These are phyloP conservation scores for Globisporangium paddicum DNA, from an alignment of 352 stramenopile genomes.

Conservation along the genomic window DNA sequence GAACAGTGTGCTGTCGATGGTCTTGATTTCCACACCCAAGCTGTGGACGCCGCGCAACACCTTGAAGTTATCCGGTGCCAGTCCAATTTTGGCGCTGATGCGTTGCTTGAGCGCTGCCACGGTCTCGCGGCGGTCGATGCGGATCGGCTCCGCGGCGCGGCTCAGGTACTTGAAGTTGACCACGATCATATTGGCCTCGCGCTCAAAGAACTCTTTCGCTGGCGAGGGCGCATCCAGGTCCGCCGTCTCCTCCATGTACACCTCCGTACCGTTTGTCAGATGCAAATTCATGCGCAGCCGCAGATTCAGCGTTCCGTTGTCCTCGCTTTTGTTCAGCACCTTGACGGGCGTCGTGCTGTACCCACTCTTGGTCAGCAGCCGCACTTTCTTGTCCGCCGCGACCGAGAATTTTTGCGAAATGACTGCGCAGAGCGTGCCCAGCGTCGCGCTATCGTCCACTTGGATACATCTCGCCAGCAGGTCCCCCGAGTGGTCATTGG, in stretches of 20 bases:
- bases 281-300: slow-evolving; percentile 60
- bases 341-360: slow-evolving; percentile 65
- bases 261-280: slow-evolving; percentile 58
- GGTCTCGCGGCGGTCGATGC: slow-evolving; percentile 71
- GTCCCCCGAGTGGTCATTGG: slow-evolving; percentile 4
- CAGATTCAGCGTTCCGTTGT: slow-evolving; percentile 31
- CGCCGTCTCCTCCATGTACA: slow-evolving; percentile 69
- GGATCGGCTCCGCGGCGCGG: slow-evolving; percentile 37
- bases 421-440: slow-evolving; percentile 41
- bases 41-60: slow-evolving; percentile 66
- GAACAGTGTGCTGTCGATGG: slow-evolving; percentile 65
- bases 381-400: slow-evolving; percentile 29
- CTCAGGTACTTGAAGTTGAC: slow-evolving; percentile 69
- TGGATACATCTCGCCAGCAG: slow-evolving; percentile 59
- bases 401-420: slow-evolving; percentile 56
- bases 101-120: slow-evolving; percentile 51
- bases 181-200: slow-evolving; percentile 73
- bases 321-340: slow-evolving; percentile 53
- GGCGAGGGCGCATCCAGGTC: slow-evolving; percentile 40
- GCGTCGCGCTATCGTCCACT: slow-evolving; percentile 50
- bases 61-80: slow-evolving; percentile 63
- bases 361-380: slow-evolving; percentile 64
- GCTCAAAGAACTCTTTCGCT: slow-evolving; percentile 64
- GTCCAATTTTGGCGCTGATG: slow-evolving; percentile 41
- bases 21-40: slow-evolving; percentile 76